Percentiles rank a stretch among this genome's conserved stretches.
Conservation (phyloP, 2,329 filamentous ascomycete species). For the Elsinoe ampelina region DNA sequence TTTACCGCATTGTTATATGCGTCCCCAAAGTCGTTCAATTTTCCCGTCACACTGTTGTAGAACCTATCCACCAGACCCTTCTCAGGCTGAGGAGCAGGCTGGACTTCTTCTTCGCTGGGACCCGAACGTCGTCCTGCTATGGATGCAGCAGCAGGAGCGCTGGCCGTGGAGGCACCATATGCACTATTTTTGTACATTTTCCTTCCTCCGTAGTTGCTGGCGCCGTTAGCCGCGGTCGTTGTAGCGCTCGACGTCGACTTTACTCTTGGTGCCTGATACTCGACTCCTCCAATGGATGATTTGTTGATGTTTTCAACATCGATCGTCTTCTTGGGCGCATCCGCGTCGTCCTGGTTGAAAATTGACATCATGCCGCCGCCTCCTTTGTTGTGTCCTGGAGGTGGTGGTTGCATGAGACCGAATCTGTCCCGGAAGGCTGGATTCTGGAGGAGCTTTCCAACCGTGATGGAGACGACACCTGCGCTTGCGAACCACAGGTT, state of each 20-base stretch:
- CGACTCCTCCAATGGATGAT: neutral
- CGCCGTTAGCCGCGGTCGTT: neutral
- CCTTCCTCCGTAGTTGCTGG: neutral
- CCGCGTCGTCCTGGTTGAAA: neutral
- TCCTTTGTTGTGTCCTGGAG: neutral
- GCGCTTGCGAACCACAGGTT: conserved; percentile 54
- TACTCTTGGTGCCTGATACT: conserved; percentile 3
- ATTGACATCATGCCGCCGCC: neutral
- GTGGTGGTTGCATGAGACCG: conserved; percentile 23
- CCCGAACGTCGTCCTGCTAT: neutral
- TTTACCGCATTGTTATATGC: neutral
- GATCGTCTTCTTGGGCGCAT: conserved; percentile 13
- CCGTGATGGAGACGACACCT: conserved; percentile 31
- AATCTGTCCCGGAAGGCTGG: conserved; percentile 30
- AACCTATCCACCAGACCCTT: conserved; percentile 7
- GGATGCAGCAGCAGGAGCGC: neutral
- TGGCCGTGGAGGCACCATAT: neutral
- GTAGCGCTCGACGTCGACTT: neutral
- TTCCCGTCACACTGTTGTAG: conserved; percentile 9
- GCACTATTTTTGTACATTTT: neutral
- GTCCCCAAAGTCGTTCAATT: conserved; percentile 13
- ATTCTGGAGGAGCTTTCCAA: conserved; percentile 31
- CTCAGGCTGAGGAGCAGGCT: neutral
- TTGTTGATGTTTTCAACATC: conserved; percentile 12
- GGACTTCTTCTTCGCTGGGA: neutral